A percentile compares a stretch with the other conserved stretches of the same genome.
Conservation (phyloP, 2,329 filamentous ascomycete genomes). For the Exophiala sp. region DNA sequence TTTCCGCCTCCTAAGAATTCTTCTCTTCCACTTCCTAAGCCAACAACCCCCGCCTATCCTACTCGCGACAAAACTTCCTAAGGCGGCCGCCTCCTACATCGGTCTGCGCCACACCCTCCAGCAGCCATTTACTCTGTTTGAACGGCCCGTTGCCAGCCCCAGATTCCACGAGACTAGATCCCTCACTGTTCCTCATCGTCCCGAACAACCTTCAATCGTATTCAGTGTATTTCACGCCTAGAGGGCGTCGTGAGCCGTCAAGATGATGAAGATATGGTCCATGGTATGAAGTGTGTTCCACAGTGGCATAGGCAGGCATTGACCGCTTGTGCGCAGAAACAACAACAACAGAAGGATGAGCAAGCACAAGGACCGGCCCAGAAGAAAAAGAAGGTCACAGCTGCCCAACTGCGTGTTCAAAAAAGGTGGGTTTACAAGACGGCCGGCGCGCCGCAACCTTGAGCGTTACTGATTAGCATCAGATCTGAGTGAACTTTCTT, state of each 20-base stretch:
- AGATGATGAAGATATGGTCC: slow-evolving; percentile 99
- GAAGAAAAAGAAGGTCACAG: slow-evolving; percentile 98
- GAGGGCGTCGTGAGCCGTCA: slow-evolving; percentile 37
- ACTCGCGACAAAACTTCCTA: too few species aligned
- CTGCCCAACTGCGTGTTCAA: slow-evolving; percentile 89
- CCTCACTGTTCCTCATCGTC: too few species aligned
- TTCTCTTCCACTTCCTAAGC: neutral
- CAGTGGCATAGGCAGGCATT: slow-evolving; percentile 1
- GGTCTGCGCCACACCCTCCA: too few species aligned
- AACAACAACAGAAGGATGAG: slow-evolving; percentile 97
- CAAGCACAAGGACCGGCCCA: slow-evolving; percentile 76
- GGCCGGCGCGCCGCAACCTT: too few species aligned
- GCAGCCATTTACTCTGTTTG: too few species aligned
- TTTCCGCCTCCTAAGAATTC: neutral
- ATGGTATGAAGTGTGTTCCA: slow-evolving; percentile 59
- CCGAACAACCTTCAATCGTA: neutral
- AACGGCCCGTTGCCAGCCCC: too few species aligned
- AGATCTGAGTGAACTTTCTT: slow-evolving; percentile 46
- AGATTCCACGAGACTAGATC: too few species aligned
- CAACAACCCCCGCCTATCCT: too few species aligned
- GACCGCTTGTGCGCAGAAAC: slow-evolving; percentile 33
- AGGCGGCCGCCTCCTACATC: too few species aligned
- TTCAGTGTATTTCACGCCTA: neutral
- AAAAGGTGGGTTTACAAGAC: slow-evolving; percentile 45
- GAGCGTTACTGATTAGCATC: neutral